Percentiles rank a stretch among this genome's conserved stretches.
Evolutionary conservation across 108 stramenopile genomes (phyloP).

Genomic region (Cyclotella baltica): DNA sequence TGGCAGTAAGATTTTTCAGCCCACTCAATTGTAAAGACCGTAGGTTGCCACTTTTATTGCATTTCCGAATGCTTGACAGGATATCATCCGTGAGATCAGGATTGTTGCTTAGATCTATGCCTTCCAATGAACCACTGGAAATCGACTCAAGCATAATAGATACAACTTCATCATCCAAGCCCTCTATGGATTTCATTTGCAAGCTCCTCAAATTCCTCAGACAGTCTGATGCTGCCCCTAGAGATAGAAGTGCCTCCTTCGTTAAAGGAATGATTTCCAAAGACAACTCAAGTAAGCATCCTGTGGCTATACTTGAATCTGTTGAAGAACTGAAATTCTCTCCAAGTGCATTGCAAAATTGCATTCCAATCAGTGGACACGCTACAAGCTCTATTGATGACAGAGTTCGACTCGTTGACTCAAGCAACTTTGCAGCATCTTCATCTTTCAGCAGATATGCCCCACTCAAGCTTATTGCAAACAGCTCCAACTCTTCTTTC

Average conservation of each 20-base stretch:
- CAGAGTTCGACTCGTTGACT: constrained; percentile 54
- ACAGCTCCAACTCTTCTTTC: constrained; percentile 46
- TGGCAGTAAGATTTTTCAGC: constrained; percentile 65
- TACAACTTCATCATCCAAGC: constrained; percentile 66
- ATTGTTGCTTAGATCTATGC: constrained; percentile 71
- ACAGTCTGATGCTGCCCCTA: constrained; percentile 50
- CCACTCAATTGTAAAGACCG: constrained; percentile 64
- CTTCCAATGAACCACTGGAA: constrained; percentile 55
- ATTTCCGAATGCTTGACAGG: constrained; percentile 70
- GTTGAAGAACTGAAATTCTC: constrained; percentile 39
- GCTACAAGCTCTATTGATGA: constrained; percentile 76
- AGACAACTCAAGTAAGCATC: constrained; percentile 66
- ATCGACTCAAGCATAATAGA: constrained; percentile 48
- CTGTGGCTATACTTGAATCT: constrained; percentile 6
- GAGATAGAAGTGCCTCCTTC: constrained; percentile 45
- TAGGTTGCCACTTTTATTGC: constrained; percentile 55
- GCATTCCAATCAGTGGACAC: constrained; percentile 69
- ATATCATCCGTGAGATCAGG: constrained; percentile 69
- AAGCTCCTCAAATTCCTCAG: constrained; percentile 69
- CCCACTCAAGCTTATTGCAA: constrained; percentile 74
- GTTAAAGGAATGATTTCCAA: constrained; percentile 66
- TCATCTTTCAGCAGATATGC: constrained; percentile 80
- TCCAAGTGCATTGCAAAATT: constrained; percentile 56
- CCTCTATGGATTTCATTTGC: constrained; percentile 57
- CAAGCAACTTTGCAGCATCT: constrained; percentile 65